These are phyloP conservation scores for Globisporangium solare DNA, from an alignment of 352 stramenopile genomes.

Conservation along the genomic window DNA sequence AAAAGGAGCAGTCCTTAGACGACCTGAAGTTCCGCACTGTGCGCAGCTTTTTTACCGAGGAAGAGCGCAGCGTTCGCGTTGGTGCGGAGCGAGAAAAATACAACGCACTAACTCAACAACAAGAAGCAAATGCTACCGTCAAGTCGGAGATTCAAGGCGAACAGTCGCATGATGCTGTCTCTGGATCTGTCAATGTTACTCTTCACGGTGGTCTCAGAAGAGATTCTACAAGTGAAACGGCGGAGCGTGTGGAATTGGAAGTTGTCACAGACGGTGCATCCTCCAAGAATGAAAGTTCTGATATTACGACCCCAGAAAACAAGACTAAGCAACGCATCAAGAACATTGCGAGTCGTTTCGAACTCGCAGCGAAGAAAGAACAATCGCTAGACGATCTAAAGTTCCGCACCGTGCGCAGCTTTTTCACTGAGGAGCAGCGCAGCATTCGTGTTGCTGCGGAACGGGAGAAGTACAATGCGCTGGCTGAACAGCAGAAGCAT, in stretches of 20 bases:
- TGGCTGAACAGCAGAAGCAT: slow-evolving; percentile 37
- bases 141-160: no score
- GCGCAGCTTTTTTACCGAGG: slow-evolving; percentile 41
- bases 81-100: slow-evolving; percentile 49
- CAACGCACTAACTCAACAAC: slow-evolving; percentile 39
- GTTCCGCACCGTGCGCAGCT: slow-evolving; percentile 47
- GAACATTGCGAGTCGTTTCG: slow-evolving; percentile 36
- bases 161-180: no score
- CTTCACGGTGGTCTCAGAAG: no score
- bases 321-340: slow-evolving; percentile 19
- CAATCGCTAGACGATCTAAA: slow-evolving; percentile 44
- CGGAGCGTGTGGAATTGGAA: no score
- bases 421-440: slow-evolving; percentile 41
- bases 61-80: slow-evolving; percentile 44
- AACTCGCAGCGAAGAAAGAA: slow-evolving; percentile 32
- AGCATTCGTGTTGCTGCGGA: slow-evolving; percentile 44
- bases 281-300: no score
- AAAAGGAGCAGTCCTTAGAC: slow-evolving; percentile 47
- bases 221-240: no score
- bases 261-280: no score
- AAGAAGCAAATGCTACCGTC: slow-evolving; percentile 10
- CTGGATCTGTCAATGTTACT: no score
- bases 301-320: no score
- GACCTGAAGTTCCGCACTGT: slow-evolving; percentile 48
- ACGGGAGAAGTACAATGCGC: slow-evolving; percentile 47